These are phyloP conservation scores for Crithidia bombi DNA, from an alignment of 208 protist genomes.

Conservation along the genomic window DNA sequence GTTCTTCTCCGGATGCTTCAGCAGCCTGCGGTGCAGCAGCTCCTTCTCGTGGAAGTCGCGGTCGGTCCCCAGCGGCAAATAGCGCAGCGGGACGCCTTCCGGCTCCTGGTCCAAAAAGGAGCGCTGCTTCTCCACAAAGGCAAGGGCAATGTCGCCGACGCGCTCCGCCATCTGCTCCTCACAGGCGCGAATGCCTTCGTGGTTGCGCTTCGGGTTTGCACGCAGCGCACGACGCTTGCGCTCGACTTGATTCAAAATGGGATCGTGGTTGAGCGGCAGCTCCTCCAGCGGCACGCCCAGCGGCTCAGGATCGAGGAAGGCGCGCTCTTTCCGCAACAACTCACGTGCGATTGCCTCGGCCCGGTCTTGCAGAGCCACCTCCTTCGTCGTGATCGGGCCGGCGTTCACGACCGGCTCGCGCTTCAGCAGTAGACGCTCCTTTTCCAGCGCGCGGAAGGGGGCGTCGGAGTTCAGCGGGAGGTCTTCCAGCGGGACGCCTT, in stretches of 20 bases:
- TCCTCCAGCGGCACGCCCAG: constrained; percentile 79
- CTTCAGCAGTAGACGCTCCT: constrained; percentile 64
- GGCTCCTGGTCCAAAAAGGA: constrained; percentile 80
- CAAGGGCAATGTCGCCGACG: constrained; percentile 65
- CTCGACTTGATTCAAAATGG: constrained; percentile 72
- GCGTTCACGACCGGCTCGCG: constrained; percentile 48
- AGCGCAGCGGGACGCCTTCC: constrained; percentile 72
- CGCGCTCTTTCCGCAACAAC: constrained; percentile 74
- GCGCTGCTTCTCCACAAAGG: constrained; percentile 75
- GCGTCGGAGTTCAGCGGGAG: constrained; percentile 67
- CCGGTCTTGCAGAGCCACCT: constrained; percentile 58
- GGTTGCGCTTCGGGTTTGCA: constrained; percentile 54
- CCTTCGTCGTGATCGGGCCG: constrained; percentile 31
- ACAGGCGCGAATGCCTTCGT: constrained; percentile 50
- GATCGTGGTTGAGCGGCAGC: constrained; percentile 77
- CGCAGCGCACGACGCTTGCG: constrained; percentile 53
- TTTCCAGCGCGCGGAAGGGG: constrained; percentile 52
- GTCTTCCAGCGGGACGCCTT: constrained; percentile 70
- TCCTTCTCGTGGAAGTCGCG: constrained; percentile 74
- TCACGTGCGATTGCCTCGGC: constrained; percentile 56
- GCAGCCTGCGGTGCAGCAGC: constrained; percentile 49
- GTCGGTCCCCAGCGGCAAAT: constrained; percentile 74
- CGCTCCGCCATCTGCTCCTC: constrained; percentile 75
- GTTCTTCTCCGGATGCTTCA: constrained; percentile 33
- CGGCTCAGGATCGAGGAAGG: constrained; percentile 85